These are phyloP conservation scores for Rhizophora mangle DNA, from an alignment of 345 rosid species.

Conservation along the genomic window DNA sequence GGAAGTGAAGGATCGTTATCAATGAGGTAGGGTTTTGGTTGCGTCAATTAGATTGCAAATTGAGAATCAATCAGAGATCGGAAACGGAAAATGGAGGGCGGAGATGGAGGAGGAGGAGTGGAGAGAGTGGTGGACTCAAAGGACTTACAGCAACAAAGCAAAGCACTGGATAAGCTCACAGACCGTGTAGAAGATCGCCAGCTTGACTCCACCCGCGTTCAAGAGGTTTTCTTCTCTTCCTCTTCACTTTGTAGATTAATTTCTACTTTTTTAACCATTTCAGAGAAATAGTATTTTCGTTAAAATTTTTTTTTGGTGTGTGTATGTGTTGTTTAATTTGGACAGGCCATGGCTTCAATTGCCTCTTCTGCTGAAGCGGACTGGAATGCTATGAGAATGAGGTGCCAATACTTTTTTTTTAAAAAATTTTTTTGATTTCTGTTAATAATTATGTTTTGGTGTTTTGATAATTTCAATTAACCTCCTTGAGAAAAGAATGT, in stretches of 20 bases:
- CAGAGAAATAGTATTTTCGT: background rate
- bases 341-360: slow-evolving; percentile 96
- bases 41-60: background rate
- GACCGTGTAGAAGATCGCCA: slow-evolving; percentile 99
- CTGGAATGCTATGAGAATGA: slow-evolving; percentile 78
- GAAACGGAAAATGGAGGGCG: slow-evolving; percentile 55
- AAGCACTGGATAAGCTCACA: slow-evolving; percentile 94
- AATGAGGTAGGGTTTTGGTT: slow-evolving; percentile 25
- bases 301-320: background rate
- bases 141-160: slow-evolving; percentile 96
- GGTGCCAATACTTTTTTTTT: slow-evolving; percentile 31
- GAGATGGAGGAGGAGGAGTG: slow-evolving; percentile 51
- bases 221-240: slow-evolving; percentile 46
- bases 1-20: no score
- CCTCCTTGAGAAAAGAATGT: background rate
- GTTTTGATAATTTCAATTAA: background rate
- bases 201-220: slow-evolving; percentile 92
- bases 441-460: background rate
- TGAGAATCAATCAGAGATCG: background rate
- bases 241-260: no score
- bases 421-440: background rate
- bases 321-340: background rate
- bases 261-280: background rate
- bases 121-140: slow-evolving; percentile 71
- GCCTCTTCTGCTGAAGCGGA: slow-evolving; percentile 82